These are phyloP conservation scores for Henningerozyma blattae DNA, from an alignment of 805 yeast genomes.

Conservation along the genomic window DNA sequence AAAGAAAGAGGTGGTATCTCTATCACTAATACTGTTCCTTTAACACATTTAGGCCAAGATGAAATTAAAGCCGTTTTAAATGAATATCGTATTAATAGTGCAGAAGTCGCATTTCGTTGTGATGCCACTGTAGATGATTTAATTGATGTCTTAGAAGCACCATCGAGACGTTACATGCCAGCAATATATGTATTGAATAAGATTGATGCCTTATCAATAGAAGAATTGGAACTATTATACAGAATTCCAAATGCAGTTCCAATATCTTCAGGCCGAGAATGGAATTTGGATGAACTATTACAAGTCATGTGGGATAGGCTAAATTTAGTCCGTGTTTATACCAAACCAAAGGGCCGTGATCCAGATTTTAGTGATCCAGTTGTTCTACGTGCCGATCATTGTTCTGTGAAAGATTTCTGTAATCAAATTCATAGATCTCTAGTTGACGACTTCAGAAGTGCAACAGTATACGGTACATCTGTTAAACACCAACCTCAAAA, in stretches of 20 bases:
- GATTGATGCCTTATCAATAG: slow-evolving; percentile 87
- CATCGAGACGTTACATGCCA: slow-evolving; percentile 86
- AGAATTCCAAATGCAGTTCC: slow-evolving; percentile 97
- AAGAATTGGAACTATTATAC: slow-evolving; percentile 81
- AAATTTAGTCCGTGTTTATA: slow-evolving; percentile 86
- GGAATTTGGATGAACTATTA: slow-evolving; percentile 92
- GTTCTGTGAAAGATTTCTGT: slow-evolving; percentile 92
- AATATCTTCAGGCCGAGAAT: slow-evolving; percentile 87
- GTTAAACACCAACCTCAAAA: slow-evolving; percentile 97
- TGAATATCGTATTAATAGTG: slow-evolving; percentile 90
- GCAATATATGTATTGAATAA: slow-evolving; percentile 91
- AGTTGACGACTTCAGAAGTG: slow-evolving; percentile 87
- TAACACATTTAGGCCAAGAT: slow-evolving; percentile 83
- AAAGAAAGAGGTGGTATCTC: slow-evolving; percentile 95
- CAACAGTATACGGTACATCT: slow-evolving; percentile 85
- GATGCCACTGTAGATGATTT: slow-evolving; percentile 97
- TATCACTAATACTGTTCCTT: slow-evolving; percentile 85
- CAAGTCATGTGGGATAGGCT: slow-evolving; percentile 93
- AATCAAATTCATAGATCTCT: slow-evolving; percentile 89
- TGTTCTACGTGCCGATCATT: slow-evolving; percentile 69
- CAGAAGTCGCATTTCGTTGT: slow-evolving; percentile 92
- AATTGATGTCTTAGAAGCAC: slow-evolving; percentile 86
- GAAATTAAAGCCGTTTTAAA: slow-evolving; percentile 93
- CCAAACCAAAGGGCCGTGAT: slow-evolving; percentile 88
- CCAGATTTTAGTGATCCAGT: slow-evolving; percentile 96